Base-by-base conservation (phyloP, 1,284 basidiomycete species). In the Xerocomus cyaneibrunnescens region DNA sequence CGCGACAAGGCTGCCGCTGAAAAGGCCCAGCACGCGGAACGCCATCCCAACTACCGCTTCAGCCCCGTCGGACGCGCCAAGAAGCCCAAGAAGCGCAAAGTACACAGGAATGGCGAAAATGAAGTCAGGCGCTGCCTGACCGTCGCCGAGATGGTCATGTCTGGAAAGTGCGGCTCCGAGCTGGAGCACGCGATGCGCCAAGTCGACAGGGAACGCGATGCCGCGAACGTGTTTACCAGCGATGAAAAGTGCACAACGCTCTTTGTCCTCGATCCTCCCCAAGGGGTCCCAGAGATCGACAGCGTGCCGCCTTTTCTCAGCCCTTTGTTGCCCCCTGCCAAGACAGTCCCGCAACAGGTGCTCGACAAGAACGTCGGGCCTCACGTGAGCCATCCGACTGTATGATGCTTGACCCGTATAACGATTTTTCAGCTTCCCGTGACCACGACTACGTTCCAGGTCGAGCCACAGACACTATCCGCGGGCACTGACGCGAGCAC, bases 1-100 rank as follows among this genome's bases (percentile, higher is more conserved):
- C 74, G 75, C 40, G 68, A 74, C 48, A 75, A 75, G 56, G 85
- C 85, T 1, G 73, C 76, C 14, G 66, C 75, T 17, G 84, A 83
- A 62, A 87, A 87, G 64, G 66, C 73, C 5, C 74, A 78, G 39
- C 86, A 89, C 58, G 67, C 71, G 17, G 62, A 67, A 16, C 75
- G 74, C 55, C 79, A 84, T 56, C 84, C 84, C 23, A 70, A 74
- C 50, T 85, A 84, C 59, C 76, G 75, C 7, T 85, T 80, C 65
- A 67, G 70, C 13, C 83, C 83, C 3, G 65, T 66, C 21, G 62
- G 68, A 17, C 74, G 77, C n/a, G 59, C 71, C 9, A 74, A 72
- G 51, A 73, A 71, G 45, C 72, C 71, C 0, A 45, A 73, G 16
- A 79, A 75, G 57, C 74, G 81, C 42, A 80, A 77, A 8, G 76